Base-by-base conservation (phyloP, 177 flowering plant genomes). In the Vitis hybrid region DNA sequence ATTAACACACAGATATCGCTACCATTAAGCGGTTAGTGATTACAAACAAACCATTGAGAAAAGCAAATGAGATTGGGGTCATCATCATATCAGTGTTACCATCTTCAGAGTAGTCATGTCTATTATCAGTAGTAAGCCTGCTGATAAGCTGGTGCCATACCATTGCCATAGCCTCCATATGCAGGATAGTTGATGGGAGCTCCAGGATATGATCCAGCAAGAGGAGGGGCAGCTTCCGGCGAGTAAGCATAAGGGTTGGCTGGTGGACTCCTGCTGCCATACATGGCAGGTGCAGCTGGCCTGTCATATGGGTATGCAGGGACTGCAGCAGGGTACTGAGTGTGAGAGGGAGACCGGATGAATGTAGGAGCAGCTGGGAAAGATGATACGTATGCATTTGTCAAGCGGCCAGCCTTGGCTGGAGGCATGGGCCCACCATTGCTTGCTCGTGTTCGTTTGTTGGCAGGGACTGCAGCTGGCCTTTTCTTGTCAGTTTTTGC, bases 371-470 rank as follows among this genome's bases (percentile, higher is more conserved):
- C 78, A 15, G 90, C 77, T 1, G 96, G 98, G 82, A 89, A 94
- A 52, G 98, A 92, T 21, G 98, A 92, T 1, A 94, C 98, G 51
- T 94, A 93, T 19, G 98, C 97, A 78, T 95, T 93, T 61, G 92
- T 85, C 31, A 83, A 75, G 22, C 99, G 94, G 2, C 98, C 99
- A 50, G 99, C 99, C 84, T 95, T 95, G 67, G 99, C 99, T 33
- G 99, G 98, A 58, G 97, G 99, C 97, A 93, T 91, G 11, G 94
- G 94, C 3, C 97, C 98, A 8, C 88, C 90, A 74, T 80, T 90
- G 84, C 83, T 87, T n/a, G 88, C 93, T 51, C 99, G 81, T n/a
- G 97, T 93, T 64, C 99, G 76, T 78, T 96, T 96, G 85, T 85
- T 87, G 53, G 98, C 94, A 62, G 99, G 94, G 55, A 78, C 87